phyloP scores from a whole-genome alignment of 1,284 basidiomycete genomes.

The Apiotrichum montevideense region DNA sequence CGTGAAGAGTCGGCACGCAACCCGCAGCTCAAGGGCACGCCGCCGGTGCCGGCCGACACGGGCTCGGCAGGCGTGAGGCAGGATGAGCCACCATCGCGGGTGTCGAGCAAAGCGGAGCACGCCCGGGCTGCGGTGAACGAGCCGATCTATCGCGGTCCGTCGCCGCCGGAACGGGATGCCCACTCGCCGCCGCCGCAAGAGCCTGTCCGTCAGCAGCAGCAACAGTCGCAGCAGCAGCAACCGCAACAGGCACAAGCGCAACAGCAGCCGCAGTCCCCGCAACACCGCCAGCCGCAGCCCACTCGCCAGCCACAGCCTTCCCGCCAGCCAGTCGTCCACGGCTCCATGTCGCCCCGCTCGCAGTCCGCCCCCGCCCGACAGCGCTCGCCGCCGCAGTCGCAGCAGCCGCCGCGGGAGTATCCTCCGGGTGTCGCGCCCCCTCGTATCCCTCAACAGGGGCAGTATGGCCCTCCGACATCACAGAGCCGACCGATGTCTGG shows the following conservation, averaged over 20 bases:
- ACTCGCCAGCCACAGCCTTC: conserved; percentile 11
- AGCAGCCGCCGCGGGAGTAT: conserved; percentile 11
- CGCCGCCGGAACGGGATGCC: conserved; percentile 6
- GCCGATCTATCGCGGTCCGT: conserved; percentile 2
- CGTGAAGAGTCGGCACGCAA: conserved; percentile 25
- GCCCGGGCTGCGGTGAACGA: too few relatives aligned
- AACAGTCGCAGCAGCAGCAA: conserved; percentile 17
- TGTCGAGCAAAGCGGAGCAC: too few relatives aligned
- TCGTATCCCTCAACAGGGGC: neutral
- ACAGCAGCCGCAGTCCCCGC: neutral
- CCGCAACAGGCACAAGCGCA: neutral
- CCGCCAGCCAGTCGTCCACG: neutral
- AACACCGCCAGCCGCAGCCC: conserved; percentile 1
- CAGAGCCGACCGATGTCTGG: neutral
- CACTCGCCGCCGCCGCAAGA: conserved; percentile 1
- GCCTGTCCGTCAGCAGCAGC: conserved; percentile 13
- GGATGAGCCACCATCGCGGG: conserved; percentile 39
- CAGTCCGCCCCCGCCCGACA: conserved; percentile 11
- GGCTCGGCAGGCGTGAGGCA: conserved; percentile 35
- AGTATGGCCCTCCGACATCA: neutral
- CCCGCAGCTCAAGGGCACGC: conserved; percentile 45
- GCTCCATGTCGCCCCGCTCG: conserved; percentile 8
- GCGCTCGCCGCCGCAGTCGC: conserved; percentile 14
- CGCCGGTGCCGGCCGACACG: conserved; percentile 33
- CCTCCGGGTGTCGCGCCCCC: conserved; percentile 14